Evolutionary conservation across 1,139 yeast species (phyloP).

Genomic region (Diutina pseudorugosa): DNA sequence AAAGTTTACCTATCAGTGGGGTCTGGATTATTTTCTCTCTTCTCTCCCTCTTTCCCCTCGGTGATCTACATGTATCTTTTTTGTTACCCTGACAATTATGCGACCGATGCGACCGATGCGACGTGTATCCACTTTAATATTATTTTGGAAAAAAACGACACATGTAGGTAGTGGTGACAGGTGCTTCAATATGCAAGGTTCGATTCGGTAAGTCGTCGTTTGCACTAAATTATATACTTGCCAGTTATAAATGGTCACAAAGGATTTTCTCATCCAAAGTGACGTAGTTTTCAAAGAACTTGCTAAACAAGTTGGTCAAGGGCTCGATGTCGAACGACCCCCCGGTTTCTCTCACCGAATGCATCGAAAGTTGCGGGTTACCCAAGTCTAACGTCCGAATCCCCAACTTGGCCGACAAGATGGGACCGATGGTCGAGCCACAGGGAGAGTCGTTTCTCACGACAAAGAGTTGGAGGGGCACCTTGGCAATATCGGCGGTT

Average conservation of each 20-base stretch:
- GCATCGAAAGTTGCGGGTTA: conserved; percentile 92
- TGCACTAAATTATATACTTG: background rate
- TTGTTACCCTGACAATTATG: too few relatives aligned
- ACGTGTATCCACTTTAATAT: background rate
- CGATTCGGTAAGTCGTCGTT: background rate
- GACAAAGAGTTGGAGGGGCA: conserved; percentile 75
- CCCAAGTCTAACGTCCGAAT: conserved; percentile 86
- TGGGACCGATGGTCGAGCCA: conserved; percentile 96
- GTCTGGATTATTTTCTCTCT: too few relatives aligned
- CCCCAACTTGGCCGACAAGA: conserved; percentile 79
- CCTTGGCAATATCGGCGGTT: conserved; percentile 51
- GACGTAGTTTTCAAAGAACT: conserved; percentile 37
- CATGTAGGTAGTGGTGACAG: background rate
- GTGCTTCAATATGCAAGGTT: background rate
- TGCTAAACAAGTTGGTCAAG: conserved; percentile 48
- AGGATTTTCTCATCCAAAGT: background rate
- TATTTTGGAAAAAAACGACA: background rate
- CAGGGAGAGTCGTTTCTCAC: conserved; percentile 89
- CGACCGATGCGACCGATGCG: too few relatives aligned
- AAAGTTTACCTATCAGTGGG: too few relatives aligned
- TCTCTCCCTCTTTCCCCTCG: background rate
- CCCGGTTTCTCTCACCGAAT: conserved; percentile 88
- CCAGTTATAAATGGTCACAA: conserved; percentile 2
- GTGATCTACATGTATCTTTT: background rate
- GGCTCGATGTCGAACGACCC: conserved; percentile 65